Percentiles rank a stretch among this genome's conserved stretches.
phyloP scores from a whole-genome alignment of 352 stramenopile genomes.

The Globisporangium barbulae region DNA sequence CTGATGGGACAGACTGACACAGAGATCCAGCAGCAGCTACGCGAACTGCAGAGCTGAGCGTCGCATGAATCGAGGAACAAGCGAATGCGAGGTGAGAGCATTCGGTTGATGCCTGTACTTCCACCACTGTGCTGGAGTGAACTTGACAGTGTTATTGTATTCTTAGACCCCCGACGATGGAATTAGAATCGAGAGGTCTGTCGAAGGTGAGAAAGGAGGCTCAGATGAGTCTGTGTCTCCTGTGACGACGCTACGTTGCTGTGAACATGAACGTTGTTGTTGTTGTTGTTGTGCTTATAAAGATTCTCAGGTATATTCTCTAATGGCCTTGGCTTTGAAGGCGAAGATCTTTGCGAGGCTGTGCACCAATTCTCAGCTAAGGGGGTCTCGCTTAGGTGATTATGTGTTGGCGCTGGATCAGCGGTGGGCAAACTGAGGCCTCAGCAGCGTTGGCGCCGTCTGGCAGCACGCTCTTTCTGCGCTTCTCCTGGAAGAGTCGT shows the following conservation, averaged over 20 bases:
- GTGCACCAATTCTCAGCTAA: background rate
- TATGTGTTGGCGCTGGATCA: conserved; percentile 12
- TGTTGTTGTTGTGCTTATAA: background rate
- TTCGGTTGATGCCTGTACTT: too few species aligned
- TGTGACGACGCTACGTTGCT: background rate
- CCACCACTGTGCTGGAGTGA: too few species aligned
- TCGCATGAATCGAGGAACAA: background rate
- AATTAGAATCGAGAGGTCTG: background rate
- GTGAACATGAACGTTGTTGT: background rate
- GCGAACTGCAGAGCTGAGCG: background rate
- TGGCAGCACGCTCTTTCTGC: conserved; percentile 17
- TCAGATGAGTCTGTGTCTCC: too few species aligned
- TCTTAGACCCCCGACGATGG: background rate
- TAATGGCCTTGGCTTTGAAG: background rate
- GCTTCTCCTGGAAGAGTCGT: conserved; percentile 23
- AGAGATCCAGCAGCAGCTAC: background rate
- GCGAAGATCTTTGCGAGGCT: background rate
- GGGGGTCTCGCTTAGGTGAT: background rate
- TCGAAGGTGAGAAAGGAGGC: too few species aligned
- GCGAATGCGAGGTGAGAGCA: background rate
- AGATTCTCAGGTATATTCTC: background rate
- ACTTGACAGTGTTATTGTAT: background rate
- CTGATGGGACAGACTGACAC: background rate
- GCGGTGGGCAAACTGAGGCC: background rate
- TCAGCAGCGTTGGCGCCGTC: background rate